Evolutionary conservation across 305 asterid species (phyloP), one percentile per base, ranked within the genome.

Genomic region (Withania somnifera): DNA sequence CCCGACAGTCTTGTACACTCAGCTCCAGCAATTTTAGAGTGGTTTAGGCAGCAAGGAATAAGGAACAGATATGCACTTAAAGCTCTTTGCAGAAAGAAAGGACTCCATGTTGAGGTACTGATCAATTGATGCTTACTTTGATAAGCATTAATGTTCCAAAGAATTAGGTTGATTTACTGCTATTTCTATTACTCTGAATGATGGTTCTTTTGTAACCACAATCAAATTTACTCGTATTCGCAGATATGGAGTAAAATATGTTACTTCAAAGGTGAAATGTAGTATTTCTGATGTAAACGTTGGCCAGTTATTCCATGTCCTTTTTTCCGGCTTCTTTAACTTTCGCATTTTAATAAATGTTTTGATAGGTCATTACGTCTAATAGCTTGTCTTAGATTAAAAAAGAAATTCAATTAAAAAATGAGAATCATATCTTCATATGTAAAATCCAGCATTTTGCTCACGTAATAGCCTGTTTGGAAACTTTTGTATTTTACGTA

Each of bases 71-170:
- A 78, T 87, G 97, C 93, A 6, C 97, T 93, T 82, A 89, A 87
- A 90, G 91, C 92, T 76, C 93, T 93, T 80, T 93, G 97, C 90
- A 91, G 87, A 84, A 92, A 92, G 91, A 93, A 92, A 86, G 98
- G 98, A 77, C 86, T 93, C 56, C 87, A 85, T 82, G 90, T 83
- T 85, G 98, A 93, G 98, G 97, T 92, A 84, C 71, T 83, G 58
- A 22, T 71, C 80, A 60, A 15, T 81, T 82, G 68, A 68, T 71
- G 52, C 38, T 28, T 38, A 77, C 80, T 85, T 71, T 42, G 57
- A 42, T 42, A 71, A 42, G 38, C 78, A 71, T 42, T 22, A 14
- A 71, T 6, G 11, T 71, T 42, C 8, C 78, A 42, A 45, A 20
- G 15, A 42, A 69, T 69, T 69, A 69, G 78, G 36, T 69, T 69